These are phyloP conservation scores for Boletus subparvulus DNA, from an alignment of 768 basidiomycete genomes.

Conservation along the genomic window DNA sequence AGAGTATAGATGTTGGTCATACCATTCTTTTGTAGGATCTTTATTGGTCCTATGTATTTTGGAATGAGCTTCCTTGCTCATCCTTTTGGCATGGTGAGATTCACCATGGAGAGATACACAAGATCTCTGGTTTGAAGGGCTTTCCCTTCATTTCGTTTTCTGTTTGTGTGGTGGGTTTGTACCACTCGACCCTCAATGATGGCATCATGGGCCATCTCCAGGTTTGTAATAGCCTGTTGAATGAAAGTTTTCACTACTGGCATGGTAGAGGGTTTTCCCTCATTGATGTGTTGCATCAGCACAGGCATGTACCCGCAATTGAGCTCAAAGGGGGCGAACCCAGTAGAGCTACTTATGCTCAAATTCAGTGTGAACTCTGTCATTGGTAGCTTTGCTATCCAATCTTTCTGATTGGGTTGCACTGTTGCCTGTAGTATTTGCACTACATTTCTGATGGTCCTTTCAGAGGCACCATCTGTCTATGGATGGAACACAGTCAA, in stretches of 20 bases:
- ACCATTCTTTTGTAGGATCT: no score
- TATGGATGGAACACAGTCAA: constrained; percentile 4
- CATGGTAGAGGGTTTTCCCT: neutral
- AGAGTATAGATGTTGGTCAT: neutral
- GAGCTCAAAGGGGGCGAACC: neutral
- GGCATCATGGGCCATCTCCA: no score
- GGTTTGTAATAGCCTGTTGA: no score
- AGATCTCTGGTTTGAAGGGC: no score
- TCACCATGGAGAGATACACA: no score
- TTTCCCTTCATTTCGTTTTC: no score
- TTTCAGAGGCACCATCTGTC: neutral
- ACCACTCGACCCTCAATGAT: no score
- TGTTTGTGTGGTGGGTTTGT: no score
- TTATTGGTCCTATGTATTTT: no score
- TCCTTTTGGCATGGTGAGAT: no score
- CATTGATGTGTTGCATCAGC: neutral
- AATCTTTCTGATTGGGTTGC: constrained; percentile 14
- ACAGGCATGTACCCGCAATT: neutral
- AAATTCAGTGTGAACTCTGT: neutral
- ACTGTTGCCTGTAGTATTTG: neutral
- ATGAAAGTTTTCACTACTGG: no score
- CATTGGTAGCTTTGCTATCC: constrained; percentile 20
- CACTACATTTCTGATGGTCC: constrained; percentile 19
- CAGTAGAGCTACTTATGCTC: neutral
- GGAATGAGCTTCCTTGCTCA: no score